Evolutionary conservation across 331 rosid genomes (phyloP), one percentile per base, ranked within the genome.

Genomic region (Spiraea crenata): DNA sequence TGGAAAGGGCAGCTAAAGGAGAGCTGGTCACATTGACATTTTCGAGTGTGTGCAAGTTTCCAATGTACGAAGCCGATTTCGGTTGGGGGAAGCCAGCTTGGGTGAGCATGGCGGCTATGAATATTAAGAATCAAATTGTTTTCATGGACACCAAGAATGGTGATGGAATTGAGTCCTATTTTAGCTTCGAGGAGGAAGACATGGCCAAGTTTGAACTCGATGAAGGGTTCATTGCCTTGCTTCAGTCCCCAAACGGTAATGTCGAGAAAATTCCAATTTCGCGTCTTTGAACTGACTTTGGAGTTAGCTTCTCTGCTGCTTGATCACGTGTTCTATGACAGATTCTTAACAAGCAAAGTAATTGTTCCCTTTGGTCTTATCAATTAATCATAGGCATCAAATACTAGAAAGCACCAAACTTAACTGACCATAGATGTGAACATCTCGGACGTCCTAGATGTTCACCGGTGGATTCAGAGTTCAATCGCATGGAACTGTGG

Each of bases 51-150:
- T 81, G 90, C 60, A 78, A 74, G 70, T 77, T 83, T 65, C 93
- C 85, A 52, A 10, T 83, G 50, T 85, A 88, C 13, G 87, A 88
- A 2, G 72, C 81, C 42, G 88, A 88, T 75, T 88, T 88, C 74
- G 84, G 88, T 7, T 85, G 84, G 93, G 93, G 88, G 2, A 73
- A 74, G 76, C 93, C 90, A 4, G 44, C 64, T 0, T 83, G 88
- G 88, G 85, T 83, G 3, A 84, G 74, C 7, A 63, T 81, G 34
- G 71, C 86, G 2, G 73, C 84, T 5, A 56, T 79, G 47, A 16
- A 54, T 37, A 70, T 83, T 48, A 73, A 61, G 19, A 85, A 85
- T 69, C 77, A 83, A 31, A 74, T 86, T 48, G 82, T 79, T 49
- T 81, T 86, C 54, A 40, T 73, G 50, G 95, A 89, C 58, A 63